A percentile compares a stretch with the other conserved stretches of the same genome.
Evolutionary conservation across 1,139 yeast genomes (phyloP).

Genomic region (Starmera stellimalicola): DNA sequence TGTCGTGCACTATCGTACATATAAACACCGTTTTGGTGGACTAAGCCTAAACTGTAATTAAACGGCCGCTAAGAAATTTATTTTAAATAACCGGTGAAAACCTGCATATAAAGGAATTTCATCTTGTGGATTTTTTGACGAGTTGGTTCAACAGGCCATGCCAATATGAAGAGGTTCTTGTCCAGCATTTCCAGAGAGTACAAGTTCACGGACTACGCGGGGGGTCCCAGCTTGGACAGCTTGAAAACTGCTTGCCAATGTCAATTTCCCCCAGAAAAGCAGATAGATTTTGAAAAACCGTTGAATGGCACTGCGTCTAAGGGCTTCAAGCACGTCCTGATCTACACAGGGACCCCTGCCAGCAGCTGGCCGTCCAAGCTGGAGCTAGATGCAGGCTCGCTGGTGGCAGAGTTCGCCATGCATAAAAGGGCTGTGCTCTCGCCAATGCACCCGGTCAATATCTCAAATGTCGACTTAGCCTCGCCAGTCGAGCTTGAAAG

Average conservation of each 20-base stretch:
- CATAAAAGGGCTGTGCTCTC: conserved; percentile 26
- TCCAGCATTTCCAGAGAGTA: no score
- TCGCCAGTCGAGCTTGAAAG: conserved; percentile 5
- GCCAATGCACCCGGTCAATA: conserved; percentile 41
- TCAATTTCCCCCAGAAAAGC: conserved; percentile 31
- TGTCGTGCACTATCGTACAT: no score
- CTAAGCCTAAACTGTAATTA: no score
- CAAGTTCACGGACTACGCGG: conserved; percentile 1
- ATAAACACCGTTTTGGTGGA: no score
- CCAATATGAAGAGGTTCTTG: neutral
- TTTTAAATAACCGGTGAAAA: no score
- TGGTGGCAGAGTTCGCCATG: conserved; percentile 27
- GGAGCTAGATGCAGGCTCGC: conserved; percentile 36
- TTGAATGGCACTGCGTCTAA: conserved; percentile 39
- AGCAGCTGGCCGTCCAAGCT: conserved; percentile 48
- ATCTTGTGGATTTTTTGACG: no score
- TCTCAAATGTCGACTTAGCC: conserved; percentile 31
- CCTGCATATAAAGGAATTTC: no score
- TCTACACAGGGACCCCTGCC: conserved; percentile 31
- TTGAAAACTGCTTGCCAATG: conserved; percentile 43
- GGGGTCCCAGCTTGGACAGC: conserved; percentile 8
- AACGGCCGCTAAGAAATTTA: no score
- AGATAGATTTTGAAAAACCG: conserved; percentile 30
- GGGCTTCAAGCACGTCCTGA: conserved; percentile 48
- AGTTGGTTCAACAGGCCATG: no score